phyloP scores from a whole-genome alignment of 2,329 filamentous ascomycete genomes.

The Aureobasidium sp. region DNA sequence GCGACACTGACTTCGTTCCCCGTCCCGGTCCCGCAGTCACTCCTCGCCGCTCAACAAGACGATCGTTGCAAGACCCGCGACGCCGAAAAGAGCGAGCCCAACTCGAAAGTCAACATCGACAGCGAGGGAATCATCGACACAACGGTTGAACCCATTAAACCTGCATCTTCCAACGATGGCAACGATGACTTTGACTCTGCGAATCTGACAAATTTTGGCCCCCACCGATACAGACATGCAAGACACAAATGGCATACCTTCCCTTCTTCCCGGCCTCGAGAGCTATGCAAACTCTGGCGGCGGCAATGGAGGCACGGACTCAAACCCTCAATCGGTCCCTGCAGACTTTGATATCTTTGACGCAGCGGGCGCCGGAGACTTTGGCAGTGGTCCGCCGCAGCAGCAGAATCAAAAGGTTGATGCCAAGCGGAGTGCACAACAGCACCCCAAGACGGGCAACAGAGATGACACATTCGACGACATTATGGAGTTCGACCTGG shows the following conservation, averaged over 20 bases:
- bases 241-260: conserved; percentile 25
- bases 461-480: conserved; percentile 25
- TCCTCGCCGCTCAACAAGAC: no score
- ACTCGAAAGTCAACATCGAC: no score
- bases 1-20: no score
- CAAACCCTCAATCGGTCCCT: neutral
- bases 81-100: no score
- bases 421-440: neutral
- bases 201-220: conserved; percentile 19
- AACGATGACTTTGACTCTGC: conserved; percentile 14
- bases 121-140: no score
- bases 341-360: conserved; percentile 12
- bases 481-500: conserved; percentile 27
- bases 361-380: conserved; percentile 2
- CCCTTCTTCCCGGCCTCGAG: conserved; percentile 33
- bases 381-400: neutral
- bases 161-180: neutral
- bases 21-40: no score
- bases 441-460: conserved; percentile 18
- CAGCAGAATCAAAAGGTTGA: neutral
- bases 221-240: conserved; percentile 15
- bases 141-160: neutral
- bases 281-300: conserved; percentile 29
- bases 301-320: neutral
- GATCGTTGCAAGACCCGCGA: no score